Conservation (phyloP, 805 yeast genomes). For the Cyberlindnera maritima region DNA sequence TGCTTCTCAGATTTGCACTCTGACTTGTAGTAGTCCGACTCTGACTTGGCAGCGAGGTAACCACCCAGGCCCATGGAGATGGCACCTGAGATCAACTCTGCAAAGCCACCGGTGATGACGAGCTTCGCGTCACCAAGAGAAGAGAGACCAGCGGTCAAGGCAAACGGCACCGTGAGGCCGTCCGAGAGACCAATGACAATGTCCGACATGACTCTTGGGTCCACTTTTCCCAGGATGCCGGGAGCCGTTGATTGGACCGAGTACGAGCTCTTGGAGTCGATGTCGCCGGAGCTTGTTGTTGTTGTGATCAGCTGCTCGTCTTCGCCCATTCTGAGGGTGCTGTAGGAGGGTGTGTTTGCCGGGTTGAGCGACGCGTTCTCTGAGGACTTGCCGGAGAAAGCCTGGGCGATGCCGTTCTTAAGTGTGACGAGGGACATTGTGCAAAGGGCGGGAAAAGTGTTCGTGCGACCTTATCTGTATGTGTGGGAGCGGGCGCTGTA, state of each 20-base stretch:
- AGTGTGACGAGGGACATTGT: constrained; percentile 27
- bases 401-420: constrained; percentile 25
- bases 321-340: constrained; percentile 15
- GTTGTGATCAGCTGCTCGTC: constrained; percentile 1
- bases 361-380: constrained; percentile 11
- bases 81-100: constrained; percentile 95
- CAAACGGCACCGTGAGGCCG: constrained; percentile 98
- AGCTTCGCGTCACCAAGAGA: constrained; percentile 85
- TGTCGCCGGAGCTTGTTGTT: background rate
- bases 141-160: constrained; percentile 93
- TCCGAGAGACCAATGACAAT: constrained; percentile 91
- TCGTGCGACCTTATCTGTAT: constrained; percentile 3
- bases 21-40: constrained; percentile 67
- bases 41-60: constrained; percentile 89
- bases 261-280: constrained; percentile 10
- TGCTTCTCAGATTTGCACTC: constrained; percentile 72
- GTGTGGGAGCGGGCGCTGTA: background rate
- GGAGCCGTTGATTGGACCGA: constrained; percentile 5
- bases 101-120: constrained; percentile 97
- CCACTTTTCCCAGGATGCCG: constrained; percentile 52
- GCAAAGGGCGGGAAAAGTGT: background rate
- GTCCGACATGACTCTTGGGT: constrained; percentile 93
- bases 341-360: constrained; percentile 11
- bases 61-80: constrained; percentile 99
- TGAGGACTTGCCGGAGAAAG: constrained; percentile 8